A percentile compares a stretch with the other conserved stretches of the same genome.
Conservation (phyloP, 2,329 filamentous ascomycete genomes). For the Ascosphaera apis region DNA sequence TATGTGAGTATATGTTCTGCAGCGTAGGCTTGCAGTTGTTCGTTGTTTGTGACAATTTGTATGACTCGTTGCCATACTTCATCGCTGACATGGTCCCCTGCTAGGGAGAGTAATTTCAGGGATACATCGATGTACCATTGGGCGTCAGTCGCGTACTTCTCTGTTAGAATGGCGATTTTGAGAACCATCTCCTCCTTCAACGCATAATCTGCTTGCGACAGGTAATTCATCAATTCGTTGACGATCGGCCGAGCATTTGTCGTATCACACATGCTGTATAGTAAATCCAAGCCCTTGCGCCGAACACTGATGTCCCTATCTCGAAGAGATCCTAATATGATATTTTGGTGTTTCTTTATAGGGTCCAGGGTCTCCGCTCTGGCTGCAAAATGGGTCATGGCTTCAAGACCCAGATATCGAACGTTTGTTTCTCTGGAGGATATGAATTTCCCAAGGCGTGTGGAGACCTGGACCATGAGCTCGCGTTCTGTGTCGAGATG, state of each 20-base stretch:
- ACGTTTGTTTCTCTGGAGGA: constrained; percentile 95
- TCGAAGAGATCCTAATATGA: constrained; percentile 82
- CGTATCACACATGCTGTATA: constrained; percentile 98
- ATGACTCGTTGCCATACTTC: constrained; percentile 98
- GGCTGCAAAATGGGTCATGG: constrained; percentile 93
- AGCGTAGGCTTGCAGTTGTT: constrained; percentile 90
- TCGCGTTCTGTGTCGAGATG: constrained; percentile 88
- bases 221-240: constrained; percentile 74
- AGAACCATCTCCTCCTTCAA: constrained; percentile 98
- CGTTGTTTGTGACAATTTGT: constrained; percentile 97
- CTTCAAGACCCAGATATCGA: constrained; percentile 81
- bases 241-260: constrained; percentile 89
- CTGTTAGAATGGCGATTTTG: constrained; percentile 93
- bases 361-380: constrained; percentile 84
- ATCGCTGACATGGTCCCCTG: constrained; percentile 93
- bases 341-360: constrained; percentile 93
- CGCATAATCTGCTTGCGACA: constrained; percentile 91
- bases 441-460: constrained; percentile 79
- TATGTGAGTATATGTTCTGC: constrained; percentile 84
- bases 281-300: constrained; percentile 77
- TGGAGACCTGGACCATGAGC: constrained; percentile 88
- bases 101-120: constrained; percentile 78
- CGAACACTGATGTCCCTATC: constrained; percentile 95
- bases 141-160: constrained; percentile 94
- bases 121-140: constrained; percentile 99